Conservation (phyloP, 352 stramenopile genomes). For the Plasmopara viticola region DNA sequence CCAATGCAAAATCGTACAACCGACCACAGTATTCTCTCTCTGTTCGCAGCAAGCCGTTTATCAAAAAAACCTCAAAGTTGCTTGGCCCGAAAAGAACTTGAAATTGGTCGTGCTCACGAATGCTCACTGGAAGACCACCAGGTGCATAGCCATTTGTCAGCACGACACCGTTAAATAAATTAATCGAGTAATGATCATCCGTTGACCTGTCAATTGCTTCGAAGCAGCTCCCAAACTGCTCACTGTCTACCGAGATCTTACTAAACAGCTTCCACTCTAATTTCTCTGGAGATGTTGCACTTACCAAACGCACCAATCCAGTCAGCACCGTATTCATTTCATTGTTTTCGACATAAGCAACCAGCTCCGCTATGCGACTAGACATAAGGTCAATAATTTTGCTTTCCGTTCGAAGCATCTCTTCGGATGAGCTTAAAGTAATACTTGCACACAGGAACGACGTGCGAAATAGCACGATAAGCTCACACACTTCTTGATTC, state of each 20-base stretch:
- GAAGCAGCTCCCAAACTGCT: slow-evolving; percentile 26
- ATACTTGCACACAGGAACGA: slow-evolving; percentile 24
- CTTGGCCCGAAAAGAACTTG: slow-evolving; percentile 31
- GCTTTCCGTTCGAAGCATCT: slow-evolving; percentile 16
- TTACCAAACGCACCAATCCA: slow-evolving; percentile 24
- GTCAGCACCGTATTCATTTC: slow-evolving; percentile 6
- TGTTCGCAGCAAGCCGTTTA: slow-evolving; percentile 28
- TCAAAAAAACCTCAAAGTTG: slow-evolving; percentile 47
- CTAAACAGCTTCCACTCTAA: slow-evolving; percentile 22
- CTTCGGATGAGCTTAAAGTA: slow-evolving; percentile 12
- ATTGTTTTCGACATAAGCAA: slow-evolving; percentile 9
- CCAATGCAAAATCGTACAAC: slow-evolving; percentile 35
- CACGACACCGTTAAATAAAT: slow-evolving; percentile 42
- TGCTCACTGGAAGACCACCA: slow-evolving; percentile 27
- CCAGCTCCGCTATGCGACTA: slow-evolving; percentile 13
- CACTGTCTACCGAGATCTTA: not conserved
- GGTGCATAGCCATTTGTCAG: slow-evolving; percentile 35
- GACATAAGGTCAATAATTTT: slow-evolving; percentile 35
- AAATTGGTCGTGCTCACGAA: slow-evolving; percentile 31
- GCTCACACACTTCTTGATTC: slow-evolving; percentile 30
- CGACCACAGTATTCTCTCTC: slow-evolving; percentile 15
- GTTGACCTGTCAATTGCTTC: slow-evolving; percentile 13
- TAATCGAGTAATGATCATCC: slow-evolving; percentile 33
- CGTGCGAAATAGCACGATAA: slow-evolving; percentile 43
- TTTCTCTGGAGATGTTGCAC: slow-evolving; percentile 10